phyloP scores from a whole-genome alignment of 2,329 filamentous ascomycete species.

The Pseudogymnoascus sp. region DNA sequence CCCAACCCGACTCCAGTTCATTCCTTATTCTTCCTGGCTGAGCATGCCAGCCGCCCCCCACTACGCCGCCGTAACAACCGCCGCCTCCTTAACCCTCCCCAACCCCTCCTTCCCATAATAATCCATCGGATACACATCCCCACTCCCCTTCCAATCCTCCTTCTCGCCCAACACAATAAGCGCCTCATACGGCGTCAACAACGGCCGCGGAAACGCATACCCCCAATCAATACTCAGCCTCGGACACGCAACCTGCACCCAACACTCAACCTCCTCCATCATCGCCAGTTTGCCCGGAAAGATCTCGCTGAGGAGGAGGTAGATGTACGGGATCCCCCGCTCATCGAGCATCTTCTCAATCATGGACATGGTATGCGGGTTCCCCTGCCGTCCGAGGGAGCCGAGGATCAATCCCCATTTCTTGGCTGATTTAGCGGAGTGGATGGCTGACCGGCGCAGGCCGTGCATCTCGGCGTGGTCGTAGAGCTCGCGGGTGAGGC shows the following conservation, averaged over 20 bases:
- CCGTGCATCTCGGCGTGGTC: slow-evolving; percentile 85
- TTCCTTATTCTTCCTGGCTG: not conserved
- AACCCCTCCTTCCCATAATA: slow-evolving; percentile 91
- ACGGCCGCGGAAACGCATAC: slow-evolving; percentile 81
- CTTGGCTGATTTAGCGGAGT: slow-evolving; percentile 63
- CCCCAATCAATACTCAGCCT: slow-evolving; percentile 97
- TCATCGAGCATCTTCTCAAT: slow-evolving; percentile 72
- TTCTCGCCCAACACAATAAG: slow-evolving; percentile 76
- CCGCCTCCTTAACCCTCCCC: slow-evolving; percentile 44
- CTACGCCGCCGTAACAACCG: not conserved
- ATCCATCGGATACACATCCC: slow-evolving; percentile 88
- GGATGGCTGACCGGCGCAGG: slow-evolving; percentile 69
- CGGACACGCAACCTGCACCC: slow-evolving; percentile 98
- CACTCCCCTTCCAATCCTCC: slow-evolving; percentile 60
- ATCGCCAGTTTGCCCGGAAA: slow-evolving; percentile 91
- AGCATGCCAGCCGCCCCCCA: not conserved
- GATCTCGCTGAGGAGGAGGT: slow-evolving; percentile 85
- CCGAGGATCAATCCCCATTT: slow-evolving; percentile 96
- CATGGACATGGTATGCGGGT: slow-evolving; percentile 81
- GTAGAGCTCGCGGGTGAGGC: slow-evolving; percentile 85
- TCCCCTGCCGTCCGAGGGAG: slow-evolving; percentile 86
- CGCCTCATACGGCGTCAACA: slow-evolving; percentile 92
- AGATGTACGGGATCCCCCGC: slow-evolving; percentile 71
- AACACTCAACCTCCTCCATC: slow-evolving; percentile 92
- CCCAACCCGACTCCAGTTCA: not conserved